A percentile compares a stretch with the other conserved stretches of the same genome.
These are phyloP conservation scores for Haplographium delicatum DNA, from an alignment of 495 filamentous ascomycete genomes.

Conservation along the genomic window DNA sequence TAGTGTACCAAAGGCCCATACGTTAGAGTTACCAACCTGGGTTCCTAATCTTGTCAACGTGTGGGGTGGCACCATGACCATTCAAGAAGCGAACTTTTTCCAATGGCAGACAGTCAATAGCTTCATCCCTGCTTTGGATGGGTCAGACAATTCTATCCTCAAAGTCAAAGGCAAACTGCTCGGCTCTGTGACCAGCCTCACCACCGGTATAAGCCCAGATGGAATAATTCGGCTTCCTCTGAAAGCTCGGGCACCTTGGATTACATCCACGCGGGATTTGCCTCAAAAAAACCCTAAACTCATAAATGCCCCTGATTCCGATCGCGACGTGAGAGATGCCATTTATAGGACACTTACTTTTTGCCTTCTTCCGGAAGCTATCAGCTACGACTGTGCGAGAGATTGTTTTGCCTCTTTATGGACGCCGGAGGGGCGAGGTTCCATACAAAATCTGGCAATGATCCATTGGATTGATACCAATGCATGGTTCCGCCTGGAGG, in stretches of 20 bases:
- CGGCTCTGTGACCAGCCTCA: not conserved
- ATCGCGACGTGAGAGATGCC: not conserved
- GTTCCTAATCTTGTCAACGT: not conserved
- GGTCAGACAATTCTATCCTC: not conserved
- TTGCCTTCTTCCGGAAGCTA: not conserved
- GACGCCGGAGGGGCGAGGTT: not conserved
- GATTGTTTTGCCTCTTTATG: not conserved
- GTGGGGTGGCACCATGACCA: not conserved
- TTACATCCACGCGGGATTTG: not conserved
- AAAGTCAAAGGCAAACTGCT: not conserved
- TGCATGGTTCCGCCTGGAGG: not conserved
- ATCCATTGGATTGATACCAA: conserved; percentile 1
- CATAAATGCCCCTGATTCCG: too few relatives aligned
- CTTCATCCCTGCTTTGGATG: not conserved
- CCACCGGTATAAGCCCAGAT: not conserved
- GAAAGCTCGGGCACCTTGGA: not conserved
- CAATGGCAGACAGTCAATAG: not conserved
- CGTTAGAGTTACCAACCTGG: not conserved
- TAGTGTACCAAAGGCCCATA: not conserved
- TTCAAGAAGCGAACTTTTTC: not conserved
- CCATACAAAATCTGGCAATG: not conserved
- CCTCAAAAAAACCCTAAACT: not conserved
- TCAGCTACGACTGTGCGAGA: not conserved
- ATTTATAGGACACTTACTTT: not conserved
- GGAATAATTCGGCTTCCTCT: not conserved